Conservation (phyloP, 495 filamentous ascomycete genomes). For the Aspergillus leporis region DNA sequence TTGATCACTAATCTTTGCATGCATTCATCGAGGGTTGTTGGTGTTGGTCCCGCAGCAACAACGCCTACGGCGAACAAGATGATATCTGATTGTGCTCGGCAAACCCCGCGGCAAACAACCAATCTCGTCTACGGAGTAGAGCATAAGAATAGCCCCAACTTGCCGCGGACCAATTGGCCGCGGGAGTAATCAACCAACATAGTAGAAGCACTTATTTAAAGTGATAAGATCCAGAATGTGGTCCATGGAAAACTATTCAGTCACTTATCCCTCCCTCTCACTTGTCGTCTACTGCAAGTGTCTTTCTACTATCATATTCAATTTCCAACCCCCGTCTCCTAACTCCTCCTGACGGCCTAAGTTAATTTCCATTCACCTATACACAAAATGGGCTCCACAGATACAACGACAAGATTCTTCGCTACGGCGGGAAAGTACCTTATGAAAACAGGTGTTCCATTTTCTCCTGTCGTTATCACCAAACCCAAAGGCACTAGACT, state of each 20-base stretch:
- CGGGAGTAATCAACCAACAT: too few species aligned
- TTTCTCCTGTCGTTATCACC: conserved; percentile 31
- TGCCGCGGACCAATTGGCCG: too few species aligned
- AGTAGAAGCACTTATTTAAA: too few species aligned
- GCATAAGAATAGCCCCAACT: too few species aligned
- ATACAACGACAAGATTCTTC: conserved; percentile 22
- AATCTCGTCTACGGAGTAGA: not conserved
- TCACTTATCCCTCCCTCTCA: too few species aligned
- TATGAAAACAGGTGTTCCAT: conserved; percentile 29
- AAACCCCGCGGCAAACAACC: conserved; percentile 17
- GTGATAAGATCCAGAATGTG: too few species aligned
- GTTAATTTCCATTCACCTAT: not conserved
- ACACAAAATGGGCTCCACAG: conserved; percentile 2
- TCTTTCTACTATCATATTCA: too few species aligned
- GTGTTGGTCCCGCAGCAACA: too few species aligned
- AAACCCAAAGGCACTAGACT: conserved; percentile 33
- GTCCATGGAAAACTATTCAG: too few species aligned
- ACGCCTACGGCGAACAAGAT: not conserved
- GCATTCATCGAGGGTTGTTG: too few species aligned
- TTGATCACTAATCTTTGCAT: not conserved
- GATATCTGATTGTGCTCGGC: conserved; percentile 1
- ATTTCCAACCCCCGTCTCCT: not conserved
- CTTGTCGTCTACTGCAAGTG: too few species aligned
- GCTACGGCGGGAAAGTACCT: conserved; percentile 27
- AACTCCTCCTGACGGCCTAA: not conserved